Evolutionary conservation across 2,329 filamentous ascomycete species (phyloP).

Genomic region (Paecilomyces sp.): DNA sequence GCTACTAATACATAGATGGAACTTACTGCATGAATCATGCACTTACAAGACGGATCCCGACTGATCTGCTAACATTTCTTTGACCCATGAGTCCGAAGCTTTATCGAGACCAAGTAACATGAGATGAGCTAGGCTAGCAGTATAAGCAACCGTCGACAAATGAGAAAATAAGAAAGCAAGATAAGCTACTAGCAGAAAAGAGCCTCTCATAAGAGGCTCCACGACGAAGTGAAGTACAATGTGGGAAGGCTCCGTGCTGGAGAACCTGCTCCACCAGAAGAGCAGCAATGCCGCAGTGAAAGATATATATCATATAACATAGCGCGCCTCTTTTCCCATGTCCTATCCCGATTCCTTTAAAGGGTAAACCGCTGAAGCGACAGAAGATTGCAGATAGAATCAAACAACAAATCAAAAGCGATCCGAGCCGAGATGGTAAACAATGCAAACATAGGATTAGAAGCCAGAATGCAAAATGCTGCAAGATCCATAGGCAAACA

Average conservation of each 20-base stretch:
- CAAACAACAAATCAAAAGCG: conserved; percentile 1
- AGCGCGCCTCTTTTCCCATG: conserved; percentile 5
- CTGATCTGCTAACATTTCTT: neutral
- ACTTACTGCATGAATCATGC: neutral
- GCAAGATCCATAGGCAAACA: conserved; percentile 8
- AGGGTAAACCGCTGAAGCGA: conserved; percentile 4
- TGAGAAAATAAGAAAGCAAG: neutral
- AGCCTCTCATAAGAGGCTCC: conserved; percentile 1
- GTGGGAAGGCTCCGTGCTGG: conserved; percentile 7
- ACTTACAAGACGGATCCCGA: neutral
- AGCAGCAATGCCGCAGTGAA: neutral
- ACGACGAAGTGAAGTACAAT: neutral
- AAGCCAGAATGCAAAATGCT: conserved; percentile 8
- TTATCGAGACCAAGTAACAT: neutral
- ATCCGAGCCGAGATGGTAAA: conserved; percentile 1
- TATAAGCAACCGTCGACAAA: neutral
- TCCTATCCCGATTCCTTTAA: neutral
- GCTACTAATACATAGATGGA: neutral
- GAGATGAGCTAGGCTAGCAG: neutral
- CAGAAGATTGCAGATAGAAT: conserved; percentile 1
- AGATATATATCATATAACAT: neutral
- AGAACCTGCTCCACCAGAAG: conserved; percentile 4
- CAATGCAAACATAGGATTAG: neutral
- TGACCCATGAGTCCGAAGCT: neutral
- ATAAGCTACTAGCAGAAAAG: conserved; percentile 1